A percentile compares a stretch with the other conserved stretches of the same genome.
These are phyloP conservation scores for Chenopodium album DNA, from an alignment of 148 eudicot species.

Conservation along the genomic window DNA sequence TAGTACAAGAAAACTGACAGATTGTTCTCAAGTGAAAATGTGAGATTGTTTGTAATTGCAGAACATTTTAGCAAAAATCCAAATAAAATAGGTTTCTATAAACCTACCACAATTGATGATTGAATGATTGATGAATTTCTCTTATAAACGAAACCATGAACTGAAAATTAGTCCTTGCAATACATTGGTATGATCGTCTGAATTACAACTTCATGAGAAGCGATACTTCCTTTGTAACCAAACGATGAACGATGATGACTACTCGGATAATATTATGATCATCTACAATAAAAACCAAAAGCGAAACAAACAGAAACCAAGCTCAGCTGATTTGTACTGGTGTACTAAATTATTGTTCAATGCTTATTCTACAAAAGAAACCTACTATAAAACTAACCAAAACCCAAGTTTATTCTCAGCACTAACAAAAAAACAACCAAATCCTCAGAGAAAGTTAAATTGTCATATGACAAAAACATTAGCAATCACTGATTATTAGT, in stretches of 20 bases:
- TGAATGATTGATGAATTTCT: neutral
- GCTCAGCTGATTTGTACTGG: neutral
- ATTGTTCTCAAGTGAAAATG: neutral
- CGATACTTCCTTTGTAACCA: neutral
- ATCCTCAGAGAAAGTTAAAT: neutral
- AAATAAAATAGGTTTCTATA: no score
- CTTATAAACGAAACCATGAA: neutral
- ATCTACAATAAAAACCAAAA: neutral
- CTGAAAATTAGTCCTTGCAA: neutral
- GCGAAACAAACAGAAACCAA: neutral
- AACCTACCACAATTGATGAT: neutral
- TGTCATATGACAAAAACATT: neutral
- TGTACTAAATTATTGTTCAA: neutral
- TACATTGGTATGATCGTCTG: neutral
- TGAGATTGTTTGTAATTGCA: neutral
- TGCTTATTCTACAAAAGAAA: constrained; percentile 1
- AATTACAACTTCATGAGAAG: neutral
- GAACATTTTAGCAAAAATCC: neutral
- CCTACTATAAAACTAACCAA: neutral
- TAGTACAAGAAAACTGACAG: neutral
- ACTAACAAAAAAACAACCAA: neutral
- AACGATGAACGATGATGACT: neutral
- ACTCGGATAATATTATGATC: neutral
- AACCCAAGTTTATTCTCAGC: neutral
- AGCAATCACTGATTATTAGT: neutral